Percentiles rank a stretch among this genome's conserved stretches.
Conservation (phyloP, 768 basidiomycete genomes). For the Kwoniella heveanensis region DNA sequence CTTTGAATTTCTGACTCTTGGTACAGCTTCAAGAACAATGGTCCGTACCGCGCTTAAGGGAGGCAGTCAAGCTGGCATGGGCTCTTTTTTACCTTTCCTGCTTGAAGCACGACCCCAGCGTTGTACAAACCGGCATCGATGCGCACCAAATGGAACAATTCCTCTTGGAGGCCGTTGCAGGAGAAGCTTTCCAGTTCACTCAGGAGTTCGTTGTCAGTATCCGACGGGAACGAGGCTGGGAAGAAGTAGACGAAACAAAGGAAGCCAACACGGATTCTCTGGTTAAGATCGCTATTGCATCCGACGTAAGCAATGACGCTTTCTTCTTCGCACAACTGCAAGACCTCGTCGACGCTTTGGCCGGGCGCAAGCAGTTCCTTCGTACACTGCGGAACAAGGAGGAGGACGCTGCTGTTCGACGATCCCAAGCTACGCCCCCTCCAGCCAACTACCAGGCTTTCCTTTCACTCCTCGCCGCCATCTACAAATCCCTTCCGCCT, state of each 20-base stretch:
- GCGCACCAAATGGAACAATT: slow-evolving; percentile 34
- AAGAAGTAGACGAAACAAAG: slow-evolving; percentile 26
- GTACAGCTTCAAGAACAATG: slow-evolving; percentile 44
- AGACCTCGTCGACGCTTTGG: slow-evolving; percentile 30
- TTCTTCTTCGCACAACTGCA: slow-evolving; percentile 38
- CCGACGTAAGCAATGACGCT: slow-evolving; percentile 33
- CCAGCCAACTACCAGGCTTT: slow-evolving; percentile 42
- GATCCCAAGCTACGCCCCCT: slow-evolving; percentile 31
- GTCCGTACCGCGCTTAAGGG: slow-evolving; percentile 33
- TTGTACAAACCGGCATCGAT: slow-evolving; percentile 40
- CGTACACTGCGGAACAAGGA: slow-evolving; percentile 42
- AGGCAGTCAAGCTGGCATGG: slow-evolving; percentile 44
- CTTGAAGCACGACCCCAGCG: slow-evolving; percentile 30
- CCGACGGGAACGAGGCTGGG: slow-evolving; percentile 39
- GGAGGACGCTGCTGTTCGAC: slow-evolving; percentile 40
- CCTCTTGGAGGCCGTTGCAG: slow-evolving; percentile 38
- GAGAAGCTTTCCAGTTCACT: slow-evolving; percentile 40
- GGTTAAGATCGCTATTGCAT: slow-evolving; percentile 29
- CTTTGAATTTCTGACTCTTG: slow-evolving; percentile 18
- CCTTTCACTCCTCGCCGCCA: slow-evolving; percentile 36
- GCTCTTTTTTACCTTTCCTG: slow-evolving; percentile 38
- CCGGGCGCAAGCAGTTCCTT: slow-evolving; percentile 38
- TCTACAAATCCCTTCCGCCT: slow-evolving; percentile 39
- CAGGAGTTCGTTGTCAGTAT: slow-evolving; percentile 27
- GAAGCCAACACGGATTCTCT: slow-evolving; percentile 33